phyloP scores from a whole-genome alignment of 805 yeast genomes.

The Ogataea degrootiae region DNA sequence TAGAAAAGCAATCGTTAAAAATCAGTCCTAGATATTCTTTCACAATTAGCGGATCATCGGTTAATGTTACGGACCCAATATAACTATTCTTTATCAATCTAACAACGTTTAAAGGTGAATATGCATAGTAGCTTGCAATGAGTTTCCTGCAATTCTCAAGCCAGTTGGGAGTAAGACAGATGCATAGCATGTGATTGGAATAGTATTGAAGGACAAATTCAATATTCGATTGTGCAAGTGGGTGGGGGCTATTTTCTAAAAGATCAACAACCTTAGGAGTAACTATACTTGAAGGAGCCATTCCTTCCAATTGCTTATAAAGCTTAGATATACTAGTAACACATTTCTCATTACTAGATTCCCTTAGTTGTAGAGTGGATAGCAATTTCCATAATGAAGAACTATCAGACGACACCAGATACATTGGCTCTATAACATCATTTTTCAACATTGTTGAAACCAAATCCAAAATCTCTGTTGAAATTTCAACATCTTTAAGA shows the following conservation, averaged over 20 bases:
- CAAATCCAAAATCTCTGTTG: constrained; percentile 9
- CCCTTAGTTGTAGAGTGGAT: not conserved
- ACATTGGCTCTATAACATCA: constrained; percentile 1
- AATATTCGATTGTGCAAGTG: constrained; percentile 15
- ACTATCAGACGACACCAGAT: constrained; percentile 5
- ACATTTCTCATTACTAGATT: not conserved
- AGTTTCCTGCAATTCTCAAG: constrained; percentile 39
- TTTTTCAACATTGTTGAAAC: not conserved
- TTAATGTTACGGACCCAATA: constrained; percentile 11
- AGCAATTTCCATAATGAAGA: constrained; percentile 13
- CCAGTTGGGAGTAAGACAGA: constrained; percentile 51
- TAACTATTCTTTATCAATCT: constrained; percentile 18
- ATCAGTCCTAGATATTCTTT: constrained; percentile 14
- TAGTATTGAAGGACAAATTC: constrained; percentile 43
- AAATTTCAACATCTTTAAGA: constrained; percentile 3
- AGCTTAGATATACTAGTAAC: constrained; percentile 1
- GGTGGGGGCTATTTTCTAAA: constrained; percentile 14
- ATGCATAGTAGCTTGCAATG: constrained; percentile 33
- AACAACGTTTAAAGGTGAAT: constrained; percentile 29
- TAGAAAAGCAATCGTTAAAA: constrained; percentile 12
- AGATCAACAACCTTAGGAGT: constrained; percentile 9
- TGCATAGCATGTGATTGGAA: constrained; percentile 45
- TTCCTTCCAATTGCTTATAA: constrained; percentile 16
- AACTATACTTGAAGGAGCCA: constrained; percentile 5
- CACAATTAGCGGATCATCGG: constrained; percentile 10